Evolutionary conservation across 2,329 filamentous ascomycete genomes (phyloP).

Genomic region (Penicillium brevicompactum): DNA sequence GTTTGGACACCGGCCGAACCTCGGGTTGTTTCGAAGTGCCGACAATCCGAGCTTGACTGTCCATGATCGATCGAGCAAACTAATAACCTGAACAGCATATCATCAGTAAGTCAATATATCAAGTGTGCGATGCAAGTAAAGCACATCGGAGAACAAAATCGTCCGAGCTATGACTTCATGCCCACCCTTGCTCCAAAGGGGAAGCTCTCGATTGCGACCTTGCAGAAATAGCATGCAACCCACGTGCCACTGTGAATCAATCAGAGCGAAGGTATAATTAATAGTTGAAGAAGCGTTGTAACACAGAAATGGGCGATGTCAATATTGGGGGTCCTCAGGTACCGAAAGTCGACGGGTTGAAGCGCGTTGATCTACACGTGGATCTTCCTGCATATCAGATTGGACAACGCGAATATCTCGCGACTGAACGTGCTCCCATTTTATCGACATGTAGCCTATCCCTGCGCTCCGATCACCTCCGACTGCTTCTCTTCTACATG

Average conservation of each 20-base stretch:
- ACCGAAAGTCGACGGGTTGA: no score
- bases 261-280: not conserved
- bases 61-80: slow-evolving; percentile 12
- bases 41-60: slow-evolving; percentile 17
- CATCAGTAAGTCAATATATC: not conserved
- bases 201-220: slow-evolving; percentile 5
- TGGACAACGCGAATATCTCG: slow-evolving; percentile 3
- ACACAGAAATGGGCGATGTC: not conserved
- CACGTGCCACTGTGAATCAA: slow-evolving; percentile 6
- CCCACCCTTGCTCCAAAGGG: slow-evolving; percentile 3
- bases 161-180: slow-evolving; percentile 1
- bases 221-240: slow-evolving; percentile 3
- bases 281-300: not conserved
- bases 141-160: not conserved
- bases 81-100: no score
- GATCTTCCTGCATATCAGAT: slow-evolving; percentile 13
- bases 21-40: slow-evolving; percentile 1
- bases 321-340: not conserved
- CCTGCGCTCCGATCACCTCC: not conserved
- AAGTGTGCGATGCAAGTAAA: not conserved
- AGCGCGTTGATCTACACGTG: slow-evolving; percentile 9
- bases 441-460: not conserved
- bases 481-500: not conserved
- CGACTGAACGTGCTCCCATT: not conserved
- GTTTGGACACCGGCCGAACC: not conserved